Evolutionary conservation across 2,329 filamentous ascomycete species (phyloP).

Genomic region (Echinosphaeria canescens): DNA sequence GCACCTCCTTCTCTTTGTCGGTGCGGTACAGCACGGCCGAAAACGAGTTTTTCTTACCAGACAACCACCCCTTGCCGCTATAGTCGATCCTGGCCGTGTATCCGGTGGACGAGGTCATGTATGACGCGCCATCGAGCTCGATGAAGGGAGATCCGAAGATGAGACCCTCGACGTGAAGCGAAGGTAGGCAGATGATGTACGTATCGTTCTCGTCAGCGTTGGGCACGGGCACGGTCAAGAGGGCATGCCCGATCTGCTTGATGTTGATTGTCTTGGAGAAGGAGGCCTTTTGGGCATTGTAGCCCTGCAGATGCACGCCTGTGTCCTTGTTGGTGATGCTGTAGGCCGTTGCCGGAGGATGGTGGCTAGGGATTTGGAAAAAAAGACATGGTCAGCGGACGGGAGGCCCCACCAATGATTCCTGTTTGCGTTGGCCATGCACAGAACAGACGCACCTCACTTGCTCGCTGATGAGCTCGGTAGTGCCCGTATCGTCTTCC

Average conservation of each 20-base stretch:
- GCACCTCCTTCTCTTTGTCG: conserved; percentile 46
- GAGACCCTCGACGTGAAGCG: conserved; percentile 82
- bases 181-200: conserved; percentile 81
- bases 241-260: conserved; percentile 81
- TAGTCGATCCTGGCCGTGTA: conserved; percentile 86
- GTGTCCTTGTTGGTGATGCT: conserved; percentile 73
- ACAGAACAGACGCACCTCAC: conserved; percentile 34
- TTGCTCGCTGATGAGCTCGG: conserved; percentile 80
- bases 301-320: conserved; percentile 62
- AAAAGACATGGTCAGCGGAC: conserved; percentile 1
- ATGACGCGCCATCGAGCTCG: conserved; percentile 68
- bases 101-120: conserved; percentile 71
- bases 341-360: conserved; percentile 89
- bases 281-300: conserved; percentile 91
- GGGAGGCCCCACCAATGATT: background rate
- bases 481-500: conserved; percentile 64
- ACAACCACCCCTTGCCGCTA: conserved; percentile 82
- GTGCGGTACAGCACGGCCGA: conserved; percentile 51
- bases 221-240: conserved; percentile 44
- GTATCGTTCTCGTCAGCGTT: conserved; percentile 27
- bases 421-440: background rate
- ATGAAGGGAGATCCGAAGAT: conserved; percentile 75
- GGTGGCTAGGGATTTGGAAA: conserved; percentile 45
- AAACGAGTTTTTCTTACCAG: conserved; percentile 89
- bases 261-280: conserved; percentile 89